A percentile compares a stretch with the other conserved stretches of the same genome.
These are phyloP conservation scores for Aquilaria yunnanensis DNA, from an alignment of 345 rosid genomes.

Conservation along the genomic window DNA sequence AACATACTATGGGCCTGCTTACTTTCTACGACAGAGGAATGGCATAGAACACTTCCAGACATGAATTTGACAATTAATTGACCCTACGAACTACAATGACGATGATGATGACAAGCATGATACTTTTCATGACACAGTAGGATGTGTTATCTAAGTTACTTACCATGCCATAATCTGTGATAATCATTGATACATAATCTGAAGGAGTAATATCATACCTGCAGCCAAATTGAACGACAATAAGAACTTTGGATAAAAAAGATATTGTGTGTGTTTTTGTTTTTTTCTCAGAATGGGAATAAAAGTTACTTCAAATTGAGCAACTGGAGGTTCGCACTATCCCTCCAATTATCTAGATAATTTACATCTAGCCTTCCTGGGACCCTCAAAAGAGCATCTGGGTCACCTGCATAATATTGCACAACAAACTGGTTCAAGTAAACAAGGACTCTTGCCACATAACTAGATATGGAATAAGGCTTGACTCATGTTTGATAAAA, in stretches of 20 bases:
- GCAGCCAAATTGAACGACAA: background rate
- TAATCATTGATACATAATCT: conserved; percentile 65
- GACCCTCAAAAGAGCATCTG: conserved; percentile 39
- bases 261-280: background rate
- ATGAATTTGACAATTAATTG: background rate
- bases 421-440: background rate
- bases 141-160: conserved; percentile 6
- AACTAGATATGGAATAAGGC: background rate
- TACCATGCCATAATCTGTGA: conserved; percentile 86
- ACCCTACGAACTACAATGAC: background rate
- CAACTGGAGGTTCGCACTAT: conserved; percentile 52
- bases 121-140: background rate
- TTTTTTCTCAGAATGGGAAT: conserved; percentile 2
- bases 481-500: background rate
- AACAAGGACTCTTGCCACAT: background rate
- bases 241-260: background rate
- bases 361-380: conserved; percentile 34
- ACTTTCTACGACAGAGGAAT: background rate
- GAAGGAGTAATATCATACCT: conserved; percentile 85
- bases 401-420: conserved; percentile 14
- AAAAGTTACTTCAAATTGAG: conserved; percentile 50
- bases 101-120: background rate
- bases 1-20: background rate
- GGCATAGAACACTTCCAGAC: background rate
- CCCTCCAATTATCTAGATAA: conserved; percentile 26